These are phyloP conservation scores for Pistacia integerrima DNA, from an alignment of 345 rosid species.

Conservation along the genomic window DNA sequence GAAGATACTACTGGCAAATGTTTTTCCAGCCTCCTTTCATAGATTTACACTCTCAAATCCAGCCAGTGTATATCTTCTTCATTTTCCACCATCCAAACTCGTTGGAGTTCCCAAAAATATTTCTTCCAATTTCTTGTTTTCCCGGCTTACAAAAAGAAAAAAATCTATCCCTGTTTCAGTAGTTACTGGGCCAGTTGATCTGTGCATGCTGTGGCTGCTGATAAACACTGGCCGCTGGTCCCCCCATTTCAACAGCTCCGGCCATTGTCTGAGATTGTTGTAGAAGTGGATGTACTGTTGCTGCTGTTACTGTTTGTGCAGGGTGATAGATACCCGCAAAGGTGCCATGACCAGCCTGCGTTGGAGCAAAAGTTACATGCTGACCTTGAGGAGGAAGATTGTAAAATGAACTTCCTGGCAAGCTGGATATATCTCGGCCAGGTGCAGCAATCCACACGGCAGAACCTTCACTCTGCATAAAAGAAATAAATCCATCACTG, in stretches of 20 bases:
- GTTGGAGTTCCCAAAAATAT: slow-evolving; percentile 44
- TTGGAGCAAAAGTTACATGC: slow-evolving; percentile 73
- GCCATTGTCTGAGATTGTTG: slow-evolving; percentile 78
- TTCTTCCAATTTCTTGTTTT: slow-evolving; percentile 35
- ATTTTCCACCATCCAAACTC: slow-evolving; percentile 38
- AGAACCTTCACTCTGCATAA: slow-evolving; percentile 78
- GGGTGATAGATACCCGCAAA: slow-evolving; percentile 76
- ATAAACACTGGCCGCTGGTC: slow-evolving; percentile 69
- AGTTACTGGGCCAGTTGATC: slow-evolving; percentile 86
- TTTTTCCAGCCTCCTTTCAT: slow-evolving; percentile 27
- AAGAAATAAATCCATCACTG: slow-evolving; percentile 25
- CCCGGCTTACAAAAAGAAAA: slow-evolving; percentile 31
- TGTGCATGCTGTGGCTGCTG: slow-evolving; percentile 95
- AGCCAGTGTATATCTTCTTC: slow-evolving; percentile 34
- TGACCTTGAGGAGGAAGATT: slow-evolving; percentile 86
- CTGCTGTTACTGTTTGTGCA: slow-evolving; percentile 66
- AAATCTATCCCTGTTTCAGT: slow-evolving; percentile 49
- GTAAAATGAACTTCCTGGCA: slow-evolving; percentile 78
- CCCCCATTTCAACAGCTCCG: slow-evolving; percentile 73
- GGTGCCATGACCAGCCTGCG: slow-evolving; percentile 71
- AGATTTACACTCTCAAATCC: slow-evolving; percentile 36
- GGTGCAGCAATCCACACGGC: slow-evolving; percentile 84
- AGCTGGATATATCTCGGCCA: slow-evolving; percentile 68
- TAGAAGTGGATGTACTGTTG: slow-evolving; percentile 67
- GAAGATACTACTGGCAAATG: slow-evolving; percentile 38